Conservation (phyloP, 495 filamentous ascomycete genomes). For the Xylona heveae region DNA sequence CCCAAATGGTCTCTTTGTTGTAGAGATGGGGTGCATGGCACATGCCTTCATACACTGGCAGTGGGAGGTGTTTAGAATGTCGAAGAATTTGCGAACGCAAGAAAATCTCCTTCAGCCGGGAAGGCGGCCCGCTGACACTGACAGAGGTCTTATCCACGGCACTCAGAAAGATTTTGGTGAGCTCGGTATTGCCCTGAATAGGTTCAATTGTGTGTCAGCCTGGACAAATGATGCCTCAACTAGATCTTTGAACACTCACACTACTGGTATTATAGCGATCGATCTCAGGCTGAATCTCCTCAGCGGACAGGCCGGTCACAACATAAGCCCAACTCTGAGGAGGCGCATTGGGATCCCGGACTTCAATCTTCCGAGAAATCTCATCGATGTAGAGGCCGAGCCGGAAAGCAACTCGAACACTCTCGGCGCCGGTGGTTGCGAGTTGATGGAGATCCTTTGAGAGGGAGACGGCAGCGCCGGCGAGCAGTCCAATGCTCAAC, state of each 20-base stretch:
- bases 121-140: conserved; percentile 23
- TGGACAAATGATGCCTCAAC: too few relatives aligned
- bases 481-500: conserved; percentile 19
- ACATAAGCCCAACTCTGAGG: conserved; percentile 22
- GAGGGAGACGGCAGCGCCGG: conserved; percentile 17
- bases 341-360: conserved; percentile 6
- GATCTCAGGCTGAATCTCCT: conserved; percentile 12
- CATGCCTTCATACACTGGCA: conserved; percentile 18
- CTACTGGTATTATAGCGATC: conserved; percentile 1
- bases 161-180: conserved; percentile 20
- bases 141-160: conserved; percentile 15
- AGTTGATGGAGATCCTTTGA: conserved; percentile 15
- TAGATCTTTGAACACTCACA: too few relatives aligned
- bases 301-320: conserved; percentile 12
- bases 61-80: conserved; percentile 11
- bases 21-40: conserved; percentile 25
- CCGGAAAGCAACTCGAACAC: conserved; percentile 17
- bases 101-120: conserved; percentile 16
- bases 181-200: conserved; percentile 2
- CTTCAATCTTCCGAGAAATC: conserved; percentile 16
- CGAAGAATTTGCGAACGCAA: conserved; percentile 14
- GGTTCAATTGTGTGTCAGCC: conserved; percentile 4
- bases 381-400: conserved; percentile 16
- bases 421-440: conserved; percentile 12
- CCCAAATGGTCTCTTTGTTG: too few relatives aligned